These are phyloP conservation scores for Colletotrichum sp. DNA, from an alignment of 2,329 filamentous ascomycete species.

Conservation along the genomic window DNA sequence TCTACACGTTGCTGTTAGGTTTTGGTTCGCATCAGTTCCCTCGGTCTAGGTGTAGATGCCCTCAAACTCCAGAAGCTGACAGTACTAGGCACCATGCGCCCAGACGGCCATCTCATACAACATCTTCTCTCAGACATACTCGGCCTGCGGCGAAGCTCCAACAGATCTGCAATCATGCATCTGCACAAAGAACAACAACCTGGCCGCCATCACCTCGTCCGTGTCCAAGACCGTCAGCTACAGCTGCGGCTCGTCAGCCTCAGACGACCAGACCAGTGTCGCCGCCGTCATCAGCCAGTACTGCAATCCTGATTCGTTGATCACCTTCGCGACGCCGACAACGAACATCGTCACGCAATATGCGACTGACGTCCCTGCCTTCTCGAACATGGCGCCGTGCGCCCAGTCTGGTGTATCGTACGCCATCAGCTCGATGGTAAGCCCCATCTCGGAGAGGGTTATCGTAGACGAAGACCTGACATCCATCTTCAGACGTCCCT, in stretches of 20 bases:
- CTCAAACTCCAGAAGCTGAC: background rate
- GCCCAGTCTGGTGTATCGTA: slow-evolving; percentile 41
- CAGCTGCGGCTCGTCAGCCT: slow-evolving; percentile 50
- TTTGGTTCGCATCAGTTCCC: background rate
- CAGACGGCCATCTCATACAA: slow-evolving; percentile 48
- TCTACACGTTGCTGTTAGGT: slow-evolving; percentile 45
- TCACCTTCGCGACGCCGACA: slow-evolving; percentile 46
- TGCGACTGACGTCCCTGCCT: slow-evolving; percentile 53
- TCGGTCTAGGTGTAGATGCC: background rate
- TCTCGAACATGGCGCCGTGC: slow-evolving; percentile 46
- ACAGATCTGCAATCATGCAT: slow-evolving; percentile 54
- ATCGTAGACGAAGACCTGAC: background rate
- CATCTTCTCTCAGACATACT: slow-evolving; percentile 45
- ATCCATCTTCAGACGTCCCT: slow-evolving; percentile 1
- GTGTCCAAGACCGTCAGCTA: slow-evolving; percentile 45
- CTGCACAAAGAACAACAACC: slow-evolving; percentile 52
- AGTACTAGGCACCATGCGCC: slow-evolving; percentile 53
- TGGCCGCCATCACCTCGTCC: slow-evolving; percentile 37
- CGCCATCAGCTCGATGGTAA: slow-evolving; percentile 39
- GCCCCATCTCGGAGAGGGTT: background rate
- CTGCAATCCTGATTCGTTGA: slow-evolving; percentile 45
- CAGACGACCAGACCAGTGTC: slow-evolving; percentile 52
- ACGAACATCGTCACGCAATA: slow-evolving; percentile 46
- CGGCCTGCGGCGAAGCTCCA: slow-evolving; percentile 46
- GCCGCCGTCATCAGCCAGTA: slow-evolving; percentile 49